These are phyloP conservation scores for Aspergillus diversus DNA, from an alignment of 495 filamentous ascomycete species.

Conservation along the genomic window DNA sequence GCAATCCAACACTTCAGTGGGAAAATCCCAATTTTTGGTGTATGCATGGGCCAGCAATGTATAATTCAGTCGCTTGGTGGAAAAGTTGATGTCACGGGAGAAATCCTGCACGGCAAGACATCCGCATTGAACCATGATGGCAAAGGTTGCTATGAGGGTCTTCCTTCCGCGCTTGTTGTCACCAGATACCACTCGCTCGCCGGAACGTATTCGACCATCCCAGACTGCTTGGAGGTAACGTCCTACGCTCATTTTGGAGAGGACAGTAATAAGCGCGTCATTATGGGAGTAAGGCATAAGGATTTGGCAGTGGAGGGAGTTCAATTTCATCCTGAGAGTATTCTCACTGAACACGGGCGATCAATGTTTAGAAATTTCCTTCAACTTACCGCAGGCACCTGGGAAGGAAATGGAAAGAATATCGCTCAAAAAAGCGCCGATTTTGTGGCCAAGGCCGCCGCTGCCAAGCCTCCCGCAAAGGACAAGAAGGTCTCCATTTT, in stretches of 20 bases:
- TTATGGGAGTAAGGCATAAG: conserved; percentile 97
- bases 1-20: conserved; percentile 92
- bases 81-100: conserved; percentile 87
- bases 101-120: conserved; percentile 97
- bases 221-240: conserved; percentile 83
- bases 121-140: conserved; percentile 84
- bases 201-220: conserved; percentile 87
- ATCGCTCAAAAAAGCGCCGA: conserved; percentile 24
- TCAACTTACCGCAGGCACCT: conserved; percentile 82
- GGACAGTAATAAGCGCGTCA: conserved; percentile 69
- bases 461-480: conserved; percentile 27
- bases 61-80: conserved; percentile 93
- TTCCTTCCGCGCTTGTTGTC: conserved; percentile 78
- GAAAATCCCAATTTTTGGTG: conserved; percentile 94
- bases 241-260: conserved; percentile 75
- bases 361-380: conserved; percentile 93
- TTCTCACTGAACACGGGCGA: conserved; percentile 85
- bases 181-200: conserved; percentile 97
- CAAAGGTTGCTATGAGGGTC: conserved; percentile 81
- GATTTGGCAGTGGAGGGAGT: conserved; percentile 88
- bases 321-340: conserved; percentile 98
- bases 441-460: conserved; percentile 20
- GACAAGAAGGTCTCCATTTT: conserved; percentile 81
- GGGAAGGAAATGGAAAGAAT: conserved; percentile 72
- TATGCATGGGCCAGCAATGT: conserved; percentile 99